These are phyloP conservation scores for Leccinum fibrillosum DNA, from an alignment of 768 basidiomycete genomes.

Conservation along the genomic window DNA sequence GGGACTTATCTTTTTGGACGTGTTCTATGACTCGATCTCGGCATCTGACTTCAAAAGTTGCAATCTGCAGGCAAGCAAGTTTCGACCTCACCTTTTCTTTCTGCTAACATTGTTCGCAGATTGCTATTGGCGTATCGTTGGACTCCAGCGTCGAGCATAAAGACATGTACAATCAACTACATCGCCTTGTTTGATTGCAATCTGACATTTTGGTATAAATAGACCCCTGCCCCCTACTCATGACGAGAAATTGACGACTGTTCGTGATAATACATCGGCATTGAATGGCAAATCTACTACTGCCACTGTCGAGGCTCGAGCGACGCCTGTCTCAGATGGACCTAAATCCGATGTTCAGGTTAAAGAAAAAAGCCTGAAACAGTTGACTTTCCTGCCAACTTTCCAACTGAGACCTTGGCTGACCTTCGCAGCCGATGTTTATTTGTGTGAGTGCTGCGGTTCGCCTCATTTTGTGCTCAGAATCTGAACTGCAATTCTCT, in stretches of 20 bases:
- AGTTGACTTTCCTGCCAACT: background rate
- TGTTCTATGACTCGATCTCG: slow-evolving; percentile 68
- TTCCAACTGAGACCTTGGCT: slow-evolving; percentile 15
- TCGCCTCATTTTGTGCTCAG: background rate
- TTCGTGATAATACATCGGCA: background rate
- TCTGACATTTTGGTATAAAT: slow-evolving; percentile 23
- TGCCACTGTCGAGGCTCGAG: background rate
- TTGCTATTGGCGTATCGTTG: slow-evolving; percentile 29
- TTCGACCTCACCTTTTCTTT: background rate
- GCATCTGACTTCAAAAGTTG: slow-evolving; percentile 56
- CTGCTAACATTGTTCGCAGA: slow-evolving; percentile 7
- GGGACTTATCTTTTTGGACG: slow-evolving; percentile 71
- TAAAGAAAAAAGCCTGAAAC: background rate
- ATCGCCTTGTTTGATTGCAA: slow-evolving; percentile 33
- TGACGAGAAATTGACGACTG: slow-evolving; percentile 7
- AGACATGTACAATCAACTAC: slow-evolving; percentile 46
- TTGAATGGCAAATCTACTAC: background rate
- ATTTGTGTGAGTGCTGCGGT: slow-evolving; percentile 48
- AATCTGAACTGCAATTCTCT: slow-evolving; percentile 3
- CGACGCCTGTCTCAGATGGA: background rate
- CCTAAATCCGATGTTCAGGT: background rate
- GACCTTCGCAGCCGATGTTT: slow-evolving; percentile 44
- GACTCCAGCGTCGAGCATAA: slow-evolving; percentile 21
- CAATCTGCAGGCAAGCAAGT: slow-evolving; percentile 47
- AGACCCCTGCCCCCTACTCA: slow-evolving; percentile 13